Base-by-base conservation (phyloP, 495 filamentous ascomycete genomes). In the Xylaria castorea region DNA sequence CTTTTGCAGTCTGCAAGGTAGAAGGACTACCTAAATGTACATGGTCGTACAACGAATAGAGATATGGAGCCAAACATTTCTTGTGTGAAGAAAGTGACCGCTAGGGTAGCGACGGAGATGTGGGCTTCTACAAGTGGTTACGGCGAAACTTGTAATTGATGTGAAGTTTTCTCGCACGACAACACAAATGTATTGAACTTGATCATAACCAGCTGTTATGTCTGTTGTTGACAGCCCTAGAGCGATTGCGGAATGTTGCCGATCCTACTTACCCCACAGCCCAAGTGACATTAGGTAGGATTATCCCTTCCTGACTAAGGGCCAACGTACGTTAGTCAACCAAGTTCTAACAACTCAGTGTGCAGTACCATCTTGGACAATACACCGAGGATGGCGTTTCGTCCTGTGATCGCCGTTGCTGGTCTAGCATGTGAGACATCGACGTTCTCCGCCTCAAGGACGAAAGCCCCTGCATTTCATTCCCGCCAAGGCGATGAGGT, bases 401-500 rank as follows among this genome's bases (percentile, higher is more conserved):
- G 78, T 27, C 87, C 87, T 5, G 75, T 86, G 27, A 85, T 89
- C 58, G 86, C 83, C 4, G 84, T 89, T 51, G 87, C 87, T 11
- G 87, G 87, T 27, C 80, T 89, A 8, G 86, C 86, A 62, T 88
- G 86, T 70, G 87, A 89, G 75, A 89, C 86, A 7, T 89, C 87
- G 12, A 85, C 81, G 11, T 89, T 89, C 71, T 85, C 86, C 7
- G 86, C 87, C 34, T 85, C 87, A 1, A 80, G 84, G 22, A 89
- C 87, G 1, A 71, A 78, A 1, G 85, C 86, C 5, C 78, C 83
- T 14, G 87, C 85, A 51, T 89, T 89, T 64, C 86, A 89, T 64
- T 86, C 87, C 25, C 81, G 77, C 30, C 84, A 85, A 18, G 85
- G 81, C 12, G 66, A 73, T 8, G 84, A 87, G 67, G 79, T 88